Conservation (phyloP, 805 yeast genomes). For the Metschnikowia gelsemii region DNA sequence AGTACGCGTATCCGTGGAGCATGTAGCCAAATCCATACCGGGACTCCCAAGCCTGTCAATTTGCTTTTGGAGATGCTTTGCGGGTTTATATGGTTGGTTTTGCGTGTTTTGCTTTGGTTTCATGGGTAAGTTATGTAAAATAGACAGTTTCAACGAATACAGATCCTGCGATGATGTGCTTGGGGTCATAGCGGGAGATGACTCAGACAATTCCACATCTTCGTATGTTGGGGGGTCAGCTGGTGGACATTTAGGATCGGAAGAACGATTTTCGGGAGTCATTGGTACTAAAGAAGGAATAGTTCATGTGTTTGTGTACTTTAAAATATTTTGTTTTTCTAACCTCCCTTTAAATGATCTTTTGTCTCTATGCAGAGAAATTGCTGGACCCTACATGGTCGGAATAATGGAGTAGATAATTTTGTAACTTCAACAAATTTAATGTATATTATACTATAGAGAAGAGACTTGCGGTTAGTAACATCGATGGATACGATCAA, state of each 20-base stretch:
- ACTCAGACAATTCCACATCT: constrained; percentile 16
- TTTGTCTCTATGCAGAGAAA: neutral
- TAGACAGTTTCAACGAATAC: neutral
- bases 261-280: neutral
- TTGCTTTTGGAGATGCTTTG: constrained; percentile 35
- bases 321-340: neutral
- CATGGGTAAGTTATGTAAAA: neutral
- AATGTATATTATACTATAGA: neutral
- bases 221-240: constrained; percentile 26
- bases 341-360: neutral
- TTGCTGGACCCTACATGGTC: neutral
- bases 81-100: constrained; percentile 34
- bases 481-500: neutral
- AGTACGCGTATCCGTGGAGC: constrained; percentile 18
- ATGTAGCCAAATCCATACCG: constrained; percentile 10
- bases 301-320: neutral
- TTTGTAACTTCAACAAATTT: neutral
- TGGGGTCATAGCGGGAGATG: constrained; percentile 14
- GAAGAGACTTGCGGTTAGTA: constrained; percentile 6
- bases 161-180: constrained; percentile 7
- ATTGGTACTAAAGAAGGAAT: neutral
- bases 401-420: neutral
- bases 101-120: constrained; percentile 11
- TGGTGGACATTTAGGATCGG: constrained; percentile 11
- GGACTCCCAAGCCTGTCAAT: constrained; percentile 27